Conservation (phyloP, 768 basidiomycete species). For the Lepiota brunneoincarnata region DNA sequence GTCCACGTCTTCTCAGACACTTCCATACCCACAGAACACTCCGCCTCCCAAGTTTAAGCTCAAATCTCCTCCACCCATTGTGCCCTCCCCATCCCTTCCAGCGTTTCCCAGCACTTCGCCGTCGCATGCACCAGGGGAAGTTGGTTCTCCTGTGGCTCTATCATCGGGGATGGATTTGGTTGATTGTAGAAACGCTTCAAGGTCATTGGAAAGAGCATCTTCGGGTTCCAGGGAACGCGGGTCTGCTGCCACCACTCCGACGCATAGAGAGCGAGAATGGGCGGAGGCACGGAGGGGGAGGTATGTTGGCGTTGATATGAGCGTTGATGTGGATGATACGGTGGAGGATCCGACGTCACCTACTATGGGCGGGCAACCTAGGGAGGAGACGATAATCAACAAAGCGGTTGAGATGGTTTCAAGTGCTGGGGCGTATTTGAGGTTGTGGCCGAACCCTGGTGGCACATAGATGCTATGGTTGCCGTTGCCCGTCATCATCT, state of each 20-base stretch:
- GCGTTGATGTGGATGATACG: slow-evolving; percentile 14
- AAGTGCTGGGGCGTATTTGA: slow-evolving; percentile 74
- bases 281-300: slow-evolving; percentile 9
- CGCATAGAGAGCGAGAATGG: slow-evolving; percentile 1
- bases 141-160: background rate
- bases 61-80: slow-evolving; percentile 6
- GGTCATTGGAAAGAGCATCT: slow-evolving; percentile 10
- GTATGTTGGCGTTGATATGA: background rate
- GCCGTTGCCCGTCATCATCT: background rate
- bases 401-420: slow-evolving; percentile 78
- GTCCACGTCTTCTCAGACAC: slow-evolving; percentile 2
- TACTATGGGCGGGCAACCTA: slow-evolving; percentile 11
- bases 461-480: background rate
- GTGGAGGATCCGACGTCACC: slow-evolving; percentile 16
- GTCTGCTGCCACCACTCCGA: slow-evolving; percentile 5
- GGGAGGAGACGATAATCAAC: slow-evolving; percentile 35
- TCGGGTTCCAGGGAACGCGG: slow-evolving; percentile 8
- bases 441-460: slow-evolving; percentile 36
- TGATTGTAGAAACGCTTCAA: background rate
- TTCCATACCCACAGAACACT: background rate
- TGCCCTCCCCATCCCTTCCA: slow-evolving; percentile 12
- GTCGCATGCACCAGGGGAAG: slow-evolving; percentile 11
- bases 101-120: slow-evolving; percentile 13
- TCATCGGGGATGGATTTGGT: background rate
- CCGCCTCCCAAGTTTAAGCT: background rate